Evolutionary conservation across 371 early-diverging fungal species (phyloP), one percentile per base, ranked within the genome.

Genomic region (Mortierella sp.): DNA sequence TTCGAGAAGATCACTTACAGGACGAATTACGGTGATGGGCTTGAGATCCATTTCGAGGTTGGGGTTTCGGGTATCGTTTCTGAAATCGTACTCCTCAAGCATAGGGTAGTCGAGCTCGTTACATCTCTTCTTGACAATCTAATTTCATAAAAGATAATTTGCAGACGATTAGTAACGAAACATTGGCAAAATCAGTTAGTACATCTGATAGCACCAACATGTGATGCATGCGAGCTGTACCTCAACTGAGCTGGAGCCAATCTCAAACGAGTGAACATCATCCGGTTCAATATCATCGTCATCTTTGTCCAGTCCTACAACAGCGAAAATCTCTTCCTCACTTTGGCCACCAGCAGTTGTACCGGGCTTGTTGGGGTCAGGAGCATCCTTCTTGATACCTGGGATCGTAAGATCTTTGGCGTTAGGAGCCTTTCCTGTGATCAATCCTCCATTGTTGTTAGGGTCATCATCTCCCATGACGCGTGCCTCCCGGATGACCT

Each of bases 81-180:
- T 94, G 88, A 99, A 99, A 89, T 99, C 99, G 88, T 99, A 99
- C 90, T 99, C 99, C 82, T 99, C 99, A 76, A 99, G 90, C 93
- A 99, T 93, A 0, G 99, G 99, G 88, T 96, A 99, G 80, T 99
- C 98, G 48, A 99, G 92, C 73, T 96, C 97, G 78, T 95, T 97
- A 90, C 99, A 99, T 80, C 97, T 92, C 88, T 96, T 97, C 85
- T 97, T 97, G 70, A 99, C 97, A 38, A 86, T 91, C 91, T 93
- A 88, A 28, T 26, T 65, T 14, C 55, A 63, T 47, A 26, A 74
- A 28, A 75, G 19, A 2, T 8, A 31, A 44, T 3, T 24, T 68
- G 19, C 38, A 2, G 5, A 65, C 31, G 38, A 21, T 68, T 68
- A 68, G 55, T 52, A 42, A 34, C 34, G 58, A 38, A 26, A 48